phyloP scores from a whole-genome alignment of 805 yeast species.

The Lipomyces lipofer region DNA sequence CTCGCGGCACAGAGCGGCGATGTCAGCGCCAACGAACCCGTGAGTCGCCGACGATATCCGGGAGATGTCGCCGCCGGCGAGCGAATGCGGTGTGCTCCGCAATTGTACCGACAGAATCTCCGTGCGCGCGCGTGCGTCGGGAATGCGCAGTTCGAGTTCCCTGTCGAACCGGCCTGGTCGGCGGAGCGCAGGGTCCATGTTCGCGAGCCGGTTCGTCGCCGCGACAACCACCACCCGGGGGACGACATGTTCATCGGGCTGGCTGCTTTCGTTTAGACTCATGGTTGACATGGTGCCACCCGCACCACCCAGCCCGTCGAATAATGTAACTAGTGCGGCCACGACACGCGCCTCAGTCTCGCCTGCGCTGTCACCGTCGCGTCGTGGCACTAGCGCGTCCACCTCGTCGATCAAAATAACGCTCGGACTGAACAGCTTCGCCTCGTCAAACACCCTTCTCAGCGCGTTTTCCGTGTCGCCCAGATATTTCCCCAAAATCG shows the following conservation, averaged over 20 bases:
- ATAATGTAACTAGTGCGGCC: slow-evolving; percentile 77
- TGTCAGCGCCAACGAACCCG: slow-evolving; percentile 97
- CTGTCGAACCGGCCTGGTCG: slow-evolving; percentile 89
- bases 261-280: background rate
- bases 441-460: slow-evolving; percentile 82
- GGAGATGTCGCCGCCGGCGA: slow-evolving; percentile 58
- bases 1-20: slow-evolving; percentile 83
- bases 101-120: slow-evolving; percentile 72
- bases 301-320: slow-evolving; percentile 62
- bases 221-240: slow-evolving; percentile 68
- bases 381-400: slow-evolving; percentile 84
- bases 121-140: slow-evolving; percentile 76
- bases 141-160: slow-evolving; percentile 88
- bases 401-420: slow-evolving; percentile 89
- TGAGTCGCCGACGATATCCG: slow-evolving; percentile 76
- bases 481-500: slow-evolving; percentile 85
- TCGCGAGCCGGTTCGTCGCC: slow-evolving; percentile 71
- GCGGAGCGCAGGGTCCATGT: slow-evolving; percentile 69
- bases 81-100: slow-evolving; percentile 52
- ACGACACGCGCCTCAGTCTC: slow-evolving; percentile 75
- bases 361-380: slow-evolving; percentile 82
- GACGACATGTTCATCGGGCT: slow-evolving; percentile 49
- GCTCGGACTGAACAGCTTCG: slow-evolving; percentile 80
- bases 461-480: slow-evolving; percentile 92
- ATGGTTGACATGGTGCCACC: no score